Evolutionary conservation across 2,329 filamentous ascomycete genomes (phyloP), one percentile per base, ranked within the genome.

Genomic region (Fusarium setosum): DNA sequence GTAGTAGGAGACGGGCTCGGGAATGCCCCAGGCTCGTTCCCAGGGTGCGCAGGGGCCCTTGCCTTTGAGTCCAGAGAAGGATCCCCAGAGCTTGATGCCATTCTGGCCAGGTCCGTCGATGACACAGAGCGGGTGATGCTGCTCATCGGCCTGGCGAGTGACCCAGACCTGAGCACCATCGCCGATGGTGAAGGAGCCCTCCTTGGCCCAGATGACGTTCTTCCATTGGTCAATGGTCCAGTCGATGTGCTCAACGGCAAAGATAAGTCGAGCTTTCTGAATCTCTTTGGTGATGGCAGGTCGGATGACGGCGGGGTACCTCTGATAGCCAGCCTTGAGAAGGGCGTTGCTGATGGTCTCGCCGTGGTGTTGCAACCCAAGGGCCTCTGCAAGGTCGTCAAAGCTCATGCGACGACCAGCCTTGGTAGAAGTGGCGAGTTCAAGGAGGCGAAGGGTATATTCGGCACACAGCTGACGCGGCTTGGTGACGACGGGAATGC

Each of bases 151-250:
- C 24, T 65, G 53, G 29, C 64, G 64, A 38, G 47, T 67, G n/a
- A 68, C 52, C 52, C 53, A 55, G 40, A 60, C 45, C 38, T 41
- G 23, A 21, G 37, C 4, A 29, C 15, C 34, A 21, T 35, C 45
- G 15, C 17, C 51, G 12, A 35, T 17, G 11, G 31, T 7, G 15
- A 67, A 37, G 5, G 21, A 42, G 13, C 41, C 44, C n/a, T 68
- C 56, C 8, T 18, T 44, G 34, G 57, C 42, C 40, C 63, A 67
- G 1, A 68, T 24, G 31, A 67, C 56, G 6, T 47, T 57, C 23
- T 54, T 32, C 64, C 64, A 67, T 26, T 67, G 48, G 7, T 68
- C 64, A 8, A 45, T 9, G 11, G 56, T 67, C 56, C 60, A 67
- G 8, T 61, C 26, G 37, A 55, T 31, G 37, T 68, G 64, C 10